Percentiles rank a stretch among this genome's conserved stretches.
Evolutionary conservation across 768 basidiomycete species (phyloP).

Genomic region (Suillus luteus): DNA sequence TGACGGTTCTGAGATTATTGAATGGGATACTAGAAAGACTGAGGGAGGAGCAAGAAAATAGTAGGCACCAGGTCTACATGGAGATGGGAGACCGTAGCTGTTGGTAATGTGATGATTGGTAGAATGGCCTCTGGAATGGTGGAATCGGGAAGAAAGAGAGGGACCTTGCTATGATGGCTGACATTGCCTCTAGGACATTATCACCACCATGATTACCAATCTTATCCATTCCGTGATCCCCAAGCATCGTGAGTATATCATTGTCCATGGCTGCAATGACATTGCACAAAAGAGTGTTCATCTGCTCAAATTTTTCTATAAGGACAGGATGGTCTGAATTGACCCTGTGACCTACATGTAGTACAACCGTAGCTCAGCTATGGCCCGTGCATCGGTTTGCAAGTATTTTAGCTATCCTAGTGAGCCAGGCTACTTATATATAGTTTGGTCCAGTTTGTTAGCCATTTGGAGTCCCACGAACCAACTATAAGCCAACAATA

Average conservation of each 20-base stretch:
- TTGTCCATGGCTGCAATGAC: conserved; percentile 77
- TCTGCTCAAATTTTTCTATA: conserved; percentile 85
- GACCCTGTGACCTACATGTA: conserved; percentile 89
- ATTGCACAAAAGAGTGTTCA: conserved; percentile 75
- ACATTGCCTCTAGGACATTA: conserved; percentile 77
- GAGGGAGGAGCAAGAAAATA: conserved; percentile 83
- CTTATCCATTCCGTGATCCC: conserved; percentile 97
- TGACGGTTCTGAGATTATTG: conserved; percentile 89
- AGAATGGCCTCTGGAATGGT: conserved; percentile 52
- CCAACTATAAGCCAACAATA: too few species aligned
- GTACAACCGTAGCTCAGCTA: too few species aligned
- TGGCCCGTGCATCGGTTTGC: too few species aligned
- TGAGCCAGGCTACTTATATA: too few species aligned
- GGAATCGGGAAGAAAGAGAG: conserved; percentile 39
- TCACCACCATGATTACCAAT: conserved; percentile 97
- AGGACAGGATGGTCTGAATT: conserved; percentile 88
- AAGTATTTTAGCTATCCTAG: too few species aligned
- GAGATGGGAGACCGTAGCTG: conserved; percentile 52
- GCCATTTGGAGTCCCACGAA: too few species aligned
- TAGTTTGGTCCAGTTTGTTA: too few species aligned
- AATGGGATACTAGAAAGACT: conserved; percentile 94
- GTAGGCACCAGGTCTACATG: conserved; percentile 86
- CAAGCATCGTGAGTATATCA: conserved; percentile 91
- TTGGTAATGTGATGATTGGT: conserved; percentile 62
- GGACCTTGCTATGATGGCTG: conserved; percentile 81